A percentile compares a stretch with the other conserved stretches of the same genome.
Conservation (phyloP, 2,329 filamentous ascomycete genomes). For the Kalmusia sp. region DNA sequence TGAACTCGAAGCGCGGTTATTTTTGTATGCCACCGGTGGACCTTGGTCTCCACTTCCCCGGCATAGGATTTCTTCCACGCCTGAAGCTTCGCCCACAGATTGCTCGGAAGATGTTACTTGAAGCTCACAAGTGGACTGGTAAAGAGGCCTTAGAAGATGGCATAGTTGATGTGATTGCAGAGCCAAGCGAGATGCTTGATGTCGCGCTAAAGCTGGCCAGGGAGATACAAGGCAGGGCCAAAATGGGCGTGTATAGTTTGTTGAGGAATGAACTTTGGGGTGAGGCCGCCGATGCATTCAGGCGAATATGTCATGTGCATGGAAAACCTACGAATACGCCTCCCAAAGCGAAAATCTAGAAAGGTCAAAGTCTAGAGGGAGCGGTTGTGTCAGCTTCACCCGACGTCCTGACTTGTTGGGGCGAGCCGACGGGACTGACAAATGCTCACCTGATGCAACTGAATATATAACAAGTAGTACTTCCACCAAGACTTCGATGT, state of each 20-base stretch:
- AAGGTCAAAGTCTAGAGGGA: constrained; percentile 10
- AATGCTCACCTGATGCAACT: background rate
- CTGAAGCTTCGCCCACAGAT: constrained; percentile 60
- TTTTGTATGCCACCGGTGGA: constrained; percentile 58
- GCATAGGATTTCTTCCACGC: constrained; percentile 60
- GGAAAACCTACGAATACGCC: constrained; percentile 51
- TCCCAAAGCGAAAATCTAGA: constrained; percentile 58
- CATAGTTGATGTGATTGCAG: constrained; percentile 60
- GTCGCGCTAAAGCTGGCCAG: constrained; percentile 56
- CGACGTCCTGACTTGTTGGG: too few relatives aligned
- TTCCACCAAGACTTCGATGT: too few relatives aligned
- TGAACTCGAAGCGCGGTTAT: constrained; percentile 43
- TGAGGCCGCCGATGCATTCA: constrained; percentile 59
- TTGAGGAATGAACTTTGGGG: constrained; percentile 62
- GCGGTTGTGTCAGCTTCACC: constrained; percentile 12
- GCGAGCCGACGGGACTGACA: background rate
- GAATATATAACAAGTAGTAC: background rate
- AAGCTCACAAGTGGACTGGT: constrained; percentile 63
- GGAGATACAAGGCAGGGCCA: constrained; percentile 51
- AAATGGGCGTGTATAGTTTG: constrained; percentile 60
- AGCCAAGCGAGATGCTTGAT: constrained; percentile 56
- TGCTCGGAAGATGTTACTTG: constrained; percentile 63
- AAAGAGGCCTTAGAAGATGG: constrained; percentile 59
- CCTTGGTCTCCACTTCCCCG: constrained; percentile 63
- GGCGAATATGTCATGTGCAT: constrained; percentile 62